Evolutionary conservation across 2,329 filamentous ascomycete genomes (phyloP).

Genomic region (Paraphaeosphaeria sporulosa): DNA sequence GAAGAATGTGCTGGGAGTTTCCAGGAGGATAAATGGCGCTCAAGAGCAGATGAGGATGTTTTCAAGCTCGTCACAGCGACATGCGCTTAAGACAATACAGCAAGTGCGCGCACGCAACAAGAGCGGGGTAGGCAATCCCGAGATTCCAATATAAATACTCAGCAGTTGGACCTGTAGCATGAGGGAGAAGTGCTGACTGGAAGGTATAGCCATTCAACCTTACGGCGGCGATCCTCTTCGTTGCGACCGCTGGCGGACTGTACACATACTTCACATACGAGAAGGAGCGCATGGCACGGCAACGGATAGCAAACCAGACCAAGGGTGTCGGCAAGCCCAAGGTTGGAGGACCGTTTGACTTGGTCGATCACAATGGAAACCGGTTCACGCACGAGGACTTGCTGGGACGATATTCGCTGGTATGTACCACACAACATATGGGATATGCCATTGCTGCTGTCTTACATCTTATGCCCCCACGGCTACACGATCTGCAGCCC

Average conservation of each 20-base stretch:
- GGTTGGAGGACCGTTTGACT: conserved; percentile 85
- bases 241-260: conserved; percentile 77
- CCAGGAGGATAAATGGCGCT: conserved; percentile 12
- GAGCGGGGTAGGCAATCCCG: conserved; percentile 38
- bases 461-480: background rate
- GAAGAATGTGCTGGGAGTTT: conserved; percentile 6
- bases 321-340: conserved; percentile 94
- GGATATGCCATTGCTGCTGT: background rate
- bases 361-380: conserved; percentile 82
- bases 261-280: conserved; percentile 93
- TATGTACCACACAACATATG: conserved; percentile 50
- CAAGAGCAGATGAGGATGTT: conserved; percentile 32
- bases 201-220: conserved; percentile 82
- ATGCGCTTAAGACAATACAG: conserved; percentile 46
- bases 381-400: conserved; percentile 80
- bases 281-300: conserved; percentile 88
- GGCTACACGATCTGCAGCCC: too few species aligned
- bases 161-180: background rate
- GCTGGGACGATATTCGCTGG: conserved; percentile 84
- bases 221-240: conserved; percentile 87
- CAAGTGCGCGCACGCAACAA: conserved; percentile 45
- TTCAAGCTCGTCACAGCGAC: conserved; percentile 36
- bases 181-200: conserved; percentile 19
- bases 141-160: background rate
- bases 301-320: conserved; percentile 86